Percentiles rank a stretch among this genome's conserved stretches.
phyloP scores from a whole-genome alignment of 768 basidiomycete genomes.

The Boletus edulis region DNA sequence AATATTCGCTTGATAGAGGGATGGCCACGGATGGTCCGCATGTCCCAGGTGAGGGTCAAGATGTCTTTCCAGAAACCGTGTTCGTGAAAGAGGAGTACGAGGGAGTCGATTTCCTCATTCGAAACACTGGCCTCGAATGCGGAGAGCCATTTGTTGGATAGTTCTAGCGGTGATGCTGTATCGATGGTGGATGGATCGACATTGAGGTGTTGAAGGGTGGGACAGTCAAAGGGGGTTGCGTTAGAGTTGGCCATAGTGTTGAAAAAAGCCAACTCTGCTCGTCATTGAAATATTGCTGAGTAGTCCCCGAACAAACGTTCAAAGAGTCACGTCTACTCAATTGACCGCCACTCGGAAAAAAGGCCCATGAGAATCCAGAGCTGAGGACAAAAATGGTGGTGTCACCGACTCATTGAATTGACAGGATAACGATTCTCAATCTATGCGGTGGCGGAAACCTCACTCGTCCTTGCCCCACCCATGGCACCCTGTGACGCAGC shows the following conservation, averaged over 20 bases:
- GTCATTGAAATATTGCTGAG: background rate
- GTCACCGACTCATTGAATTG: too few species aligned
- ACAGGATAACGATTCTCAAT: too few species aligned
- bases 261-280: too few species aligned
- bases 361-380: too few species aligned
- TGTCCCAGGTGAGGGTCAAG: conserved; percentile 50
- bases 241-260: background rate
- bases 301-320: background rate
- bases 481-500: too few species aligned
- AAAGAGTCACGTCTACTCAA: too few species aligned
- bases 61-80: conserved; percentile 49
- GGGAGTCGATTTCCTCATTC: background rate
- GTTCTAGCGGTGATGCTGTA: conserved; percentile 4
- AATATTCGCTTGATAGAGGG: conserved; percentile 37
- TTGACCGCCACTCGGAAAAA: too few species aligned
- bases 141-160: conserved; percentile 18
- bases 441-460: too few species aligned
- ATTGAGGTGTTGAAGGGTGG: conserved; percentile 19
- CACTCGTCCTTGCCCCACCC: too few species aligned
- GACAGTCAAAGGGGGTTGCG: conserved; percentile 14
- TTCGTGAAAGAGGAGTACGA: conserved; percentile 19
- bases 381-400: too few species aligned
- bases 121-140: conserved; percentile 10
- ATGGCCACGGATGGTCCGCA: conserved; percentile 45
- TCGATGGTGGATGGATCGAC: conserved; percentile 13